Percentiles rank a stretch among this genome's conserved stretches.
phyloP scores from a whole-genome alignment of 75 land plant species.

The Isoetes taiwanensis region DNA sequence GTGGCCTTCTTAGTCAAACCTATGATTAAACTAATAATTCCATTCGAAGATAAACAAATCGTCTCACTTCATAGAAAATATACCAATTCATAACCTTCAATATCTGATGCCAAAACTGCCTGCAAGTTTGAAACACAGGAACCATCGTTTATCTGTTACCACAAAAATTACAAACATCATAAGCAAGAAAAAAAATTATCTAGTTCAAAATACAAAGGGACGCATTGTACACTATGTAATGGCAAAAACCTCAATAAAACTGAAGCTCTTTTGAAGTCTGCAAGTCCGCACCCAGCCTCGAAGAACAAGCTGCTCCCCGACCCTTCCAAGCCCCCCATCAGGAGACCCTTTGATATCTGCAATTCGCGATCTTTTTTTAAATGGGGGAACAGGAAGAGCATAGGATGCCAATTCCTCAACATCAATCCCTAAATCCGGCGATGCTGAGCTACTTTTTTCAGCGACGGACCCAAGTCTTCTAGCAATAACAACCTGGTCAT shows the following conservation, averaged over 20 bases:
- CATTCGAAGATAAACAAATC: no score
- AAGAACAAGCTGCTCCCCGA: constrained; percentile 50
- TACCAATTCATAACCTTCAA: constrained; percentile 87
- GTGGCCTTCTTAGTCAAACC: no score
- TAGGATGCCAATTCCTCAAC: no score
- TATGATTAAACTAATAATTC: no score
- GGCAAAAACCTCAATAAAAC: constrained; percentile 78
- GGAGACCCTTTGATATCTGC: constrained; percentile 61
- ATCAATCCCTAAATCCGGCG: no score
- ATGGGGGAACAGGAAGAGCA: constrained; percentile 24
- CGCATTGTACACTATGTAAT: no score
- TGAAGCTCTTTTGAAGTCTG: constrained; percentile 67
- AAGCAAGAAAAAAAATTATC: no score
- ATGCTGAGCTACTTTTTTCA: no score
- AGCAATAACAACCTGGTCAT: no score
- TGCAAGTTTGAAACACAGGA: constrained; percentile 91
- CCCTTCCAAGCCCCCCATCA: constrained; percentile 49
- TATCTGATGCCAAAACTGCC: constrained; percentile 59
- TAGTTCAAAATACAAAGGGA: no score
- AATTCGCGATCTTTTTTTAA: constrained; percentile 52
- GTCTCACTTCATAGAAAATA: no score
- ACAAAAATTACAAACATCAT: not conserved
- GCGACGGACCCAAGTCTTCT: no score
- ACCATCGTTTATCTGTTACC: constrained; percentile 81
- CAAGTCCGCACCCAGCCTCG: constrained; percentile 91